Base-by-base conservation (phyloP, 768 basidiomycete genomes). In the Leccinum aurantiacum region DNA sequence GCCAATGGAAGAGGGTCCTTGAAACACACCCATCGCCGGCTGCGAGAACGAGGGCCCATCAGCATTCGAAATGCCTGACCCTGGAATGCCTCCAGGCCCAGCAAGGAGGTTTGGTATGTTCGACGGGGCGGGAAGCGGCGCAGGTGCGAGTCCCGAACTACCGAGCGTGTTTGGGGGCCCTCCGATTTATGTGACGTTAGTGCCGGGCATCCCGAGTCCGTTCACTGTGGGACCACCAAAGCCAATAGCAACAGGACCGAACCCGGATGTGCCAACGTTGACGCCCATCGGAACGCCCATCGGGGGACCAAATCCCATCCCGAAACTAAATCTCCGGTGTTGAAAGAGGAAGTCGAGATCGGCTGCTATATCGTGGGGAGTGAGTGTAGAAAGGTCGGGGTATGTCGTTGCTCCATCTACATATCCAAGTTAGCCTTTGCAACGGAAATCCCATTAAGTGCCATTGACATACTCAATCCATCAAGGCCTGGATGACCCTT, bases 271-370 rank as follows among this genome's bases (percentile, higher is more conserved):
- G 55, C 66, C 60, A 22, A 63, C 41, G 22, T 60, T 57, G 55
- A 65, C 58, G 2, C 62, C 68, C 8, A 66, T 60, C 19, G 70
- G 59, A 58, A 65, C 61, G 22, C 67, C 65, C 15, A 66, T 61
- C 10, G 68, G 51, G 33, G 66, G 64, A 33, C 64, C 68, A 37
- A 66, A 72, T 37, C 66, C 66, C 55, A 71, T 65, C 17, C 71
- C 66, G 14, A 70, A 70, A 2, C 66, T 64, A 38, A 44, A 71
- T 31, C 66, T 64, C 58, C 71, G 67, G 49, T 82, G 76, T 54
- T 81, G 81, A 59, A 78, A 77, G 24, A 88, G 75, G 62, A 77
- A 82, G 2, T 86, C 84, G 29, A 87, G 75, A 65, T 88, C 86
- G 47, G 71, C 71, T 27, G 77, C 70, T 31, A 86, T 77, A 38